Conservation (phyloP, 306 rosid genomes). For the Crataegus laevigata region DNA sequence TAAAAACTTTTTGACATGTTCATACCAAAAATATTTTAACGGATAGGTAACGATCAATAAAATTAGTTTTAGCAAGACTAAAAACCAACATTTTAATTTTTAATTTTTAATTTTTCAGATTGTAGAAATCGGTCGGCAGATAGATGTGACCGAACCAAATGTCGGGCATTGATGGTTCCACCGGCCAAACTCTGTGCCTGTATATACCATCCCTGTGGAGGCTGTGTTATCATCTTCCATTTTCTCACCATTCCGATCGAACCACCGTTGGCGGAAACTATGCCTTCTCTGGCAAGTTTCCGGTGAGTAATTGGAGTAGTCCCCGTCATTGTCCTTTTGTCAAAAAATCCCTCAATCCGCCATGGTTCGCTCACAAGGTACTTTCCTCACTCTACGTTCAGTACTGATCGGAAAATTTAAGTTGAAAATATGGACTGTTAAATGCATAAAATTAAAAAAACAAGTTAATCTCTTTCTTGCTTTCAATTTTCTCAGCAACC, state of each 20-base stretch:
- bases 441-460: not conserved
- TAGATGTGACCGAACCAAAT: no score
- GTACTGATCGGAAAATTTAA: conserved; percentile 22
- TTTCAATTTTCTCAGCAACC: conserved; percentile 43
- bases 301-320: conserved; percentile 18
- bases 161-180: no score
- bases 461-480: not conserved
- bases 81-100: no score
- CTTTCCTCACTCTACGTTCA: conserved; percentile 22
- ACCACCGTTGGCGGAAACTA: conserved; percentile 17
- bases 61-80: no score
- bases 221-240: not conserved
- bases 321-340: not conserved
- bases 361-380: conserved; percentile 42
- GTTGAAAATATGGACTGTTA: no score
- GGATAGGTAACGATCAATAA: no score
- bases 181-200: not conserved
- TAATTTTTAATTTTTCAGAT: no score
- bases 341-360: conserved; percentile 1
- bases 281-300: not conserved
- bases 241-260: conserved; percentile 5
- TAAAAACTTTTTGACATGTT: no score
- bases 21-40: no score
- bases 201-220: not conserved
- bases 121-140: no score